Conservation (phyloP, 2,329 filamentous ascomycete species). For the Hypoxylon rubiginosum region DNA sequence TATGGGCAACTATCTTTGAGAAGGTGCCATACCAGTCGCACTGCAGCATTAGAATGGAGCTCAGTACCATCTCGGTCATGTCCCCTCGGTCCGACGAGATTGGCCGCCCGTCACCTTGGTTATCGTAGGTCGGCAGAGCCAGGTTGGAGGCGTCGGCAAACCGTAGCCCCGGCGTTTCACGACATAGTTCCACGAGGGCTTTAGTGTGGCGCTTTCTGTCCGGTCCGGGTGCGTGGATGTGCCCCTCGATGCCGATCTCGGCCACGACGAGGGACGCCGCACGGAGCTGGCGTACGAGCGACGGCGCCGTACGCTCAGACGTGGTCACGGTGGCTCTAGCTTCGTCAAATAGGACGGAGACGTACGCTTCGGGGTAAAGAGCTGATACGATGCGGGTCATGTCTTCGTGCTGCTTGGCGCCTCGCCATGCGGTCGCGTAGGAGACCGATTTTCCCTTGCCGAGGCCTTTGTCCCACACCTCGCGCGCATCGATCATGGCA, state of each 20-base stretch:
- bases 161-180: slow-evolving; percentile 48
- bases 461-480: slow-evolving; percentile 43
- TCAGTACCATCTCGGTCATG: slow-evolving; percentile 50
- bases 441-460: slow-evolving; percentile 35
- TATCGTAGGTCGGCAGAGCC: slow-evolving; percentile 42
- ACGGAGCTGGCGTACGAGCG: slow-evolving; percentile 46
- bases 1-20: slow-evolving; percentile 19
- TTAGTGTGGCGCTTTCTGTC: slow-evolving; percentile 30
- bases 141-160: slow-evolving; percentile 51
- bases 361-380: slow-evolving; percentile 50
- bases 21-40: slow-evolving; percentile 54
- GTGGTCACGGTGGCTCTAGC: slow-evolving; percentile 55
- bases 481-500: slow-evolving; percentile 54
- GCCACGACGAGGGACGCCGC: slow-evolving; percentile 29
- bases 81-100: slow-evolving; percentile 33
- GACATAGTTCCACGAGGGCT: slow-evolving; percentile 47
- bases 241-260: slow-evolving; percentile 10
- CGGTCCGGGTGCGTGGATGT: slow-evolving; percentile 8
- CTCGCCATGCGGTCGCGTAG: slow-evolving; percentile 45
- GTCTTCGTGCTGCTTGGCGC: slow-evolving; percentile 34
- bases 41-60: slow-evolving; percentile 52
- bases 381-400: slow-evolving; percentile 21
- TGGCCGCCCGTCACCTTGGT: slow-evolving; percentile 34
- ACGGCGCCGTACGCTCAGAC: slow-evolving; percentile 16
- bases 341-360: slow-evolving; percentile 55